Evolutionary conservation across 1,284 basidiomycete genomes (phyloP), one percentile per base, ranked within the genome.

Genomic region (Porodaedalea pini): DNA sequence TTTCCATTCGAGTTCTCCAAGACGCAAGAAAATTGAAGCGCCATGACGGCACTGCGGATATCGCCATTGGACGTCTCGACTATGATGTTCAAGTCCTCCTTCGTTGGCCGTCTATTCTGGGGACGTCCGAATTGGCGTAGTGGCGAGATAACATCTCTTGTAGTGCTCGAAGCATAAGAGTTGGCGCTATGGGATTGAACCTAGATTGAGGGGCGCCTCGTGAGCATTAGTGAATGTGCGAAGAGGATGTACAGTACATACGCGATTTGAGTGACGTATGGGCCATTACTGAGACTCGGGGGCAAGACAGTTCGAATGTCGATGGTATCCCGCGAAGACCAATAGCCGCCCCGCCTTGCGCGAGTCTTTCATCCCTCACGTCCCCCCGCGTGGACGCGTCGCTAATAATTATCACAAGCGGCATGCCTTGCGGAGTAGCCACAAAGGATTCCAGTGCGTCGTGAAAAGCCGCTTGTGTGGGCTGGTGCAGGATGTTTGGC

Each of bases 161-260:
- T 0, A 99, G 76, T 0, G 92, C 93, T 64, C 88, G 89, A 36
- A 78, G 80, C 70, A 98, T 79, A 57, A 94, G 80, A 0, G 94
- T 98, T 0, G 85, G 80, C 0, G 96, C 94, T 43, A 99, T 85
- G 0, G 94, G 88, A 61, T 97, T 93, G 73, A 98, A 98, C 34
- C 92, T 94, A 21, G 10, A 55, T 39, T n/a, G n/a, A n/a, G n/a
- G n/a, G n/a, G n/a, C n/a, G n/a, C n/a, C n/a, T n/a, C n/a, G n/a
- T n/a, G n/a, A n/a, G n/a, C n/a, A 21, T 61, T 37, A 62, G 44
- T 48, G 56, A 44, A 54, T 15, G 21, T 15, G 7, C 15, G 5
- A 37, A 40, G 23, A n/a, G 15, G 19, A n/a, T 41, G 34, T 23
- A 11, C 29, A 31, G 15, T 8, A 72, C 82, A 44, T 67, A 93